Percentiles rank a stretch among this genome's conserved stretches.
These are phyloP conservation scores for Dactylis glomerata DNA, from an alignment of 176 grass and related monocot genomes.

Conservation along the genomic window DNA sequence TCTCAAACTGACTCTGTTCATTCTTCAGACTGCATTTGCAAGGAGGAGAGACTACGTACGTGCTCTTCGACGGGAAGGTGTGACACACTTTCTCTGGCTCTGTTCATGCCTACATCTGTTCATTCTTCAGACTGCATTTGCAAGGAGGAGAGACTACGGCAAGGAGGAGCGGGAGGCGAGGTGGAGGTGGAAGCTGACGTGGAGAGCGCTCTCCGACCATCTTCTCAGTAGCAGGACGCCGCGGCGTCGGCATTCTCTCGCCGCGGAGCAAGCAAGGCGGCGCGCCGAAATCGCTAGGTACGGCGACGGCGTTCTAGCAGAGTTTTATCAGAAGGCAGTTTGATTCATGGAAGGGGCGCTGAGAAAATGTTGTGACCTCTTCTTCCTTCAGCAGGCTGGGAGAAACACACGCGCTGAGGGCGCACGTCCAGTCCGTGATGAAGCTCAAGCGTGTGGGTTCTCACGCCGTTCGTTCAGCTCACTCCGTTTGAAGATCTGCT, in stretches of 20 bases:
- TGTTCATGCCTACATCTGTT: background rate
- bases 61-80: too few relatives aligned
- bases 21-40: constrained; percentile 59
- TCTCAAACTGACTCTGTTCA: too few relatives aligned
- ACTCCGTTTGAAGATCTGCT: constrained; percentile 43
- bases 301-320: background rate
- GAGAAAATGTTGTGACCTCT: background rate
- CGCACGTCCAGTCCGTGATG: constrained; percentile 56
- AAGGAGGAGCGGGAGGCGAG: constrained; percentile 50
- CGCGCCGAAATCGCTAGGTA: constrained; percentile 83
- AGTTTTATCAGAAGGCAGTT: background rate
- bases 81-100: background rate
- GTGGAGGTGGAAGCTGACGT: constrained; percentile 32
- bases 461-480: constrained; percentile 29
- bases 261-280: constrained; percentile 59
- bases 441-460: constrained; percentile 50
- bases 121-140: constrained; percentile 55
- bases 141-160: constrained; percentile 57
- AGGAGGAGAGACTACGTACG: constrained; percentile 57
- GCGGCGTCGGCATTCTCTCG: constrained; percentile 16
- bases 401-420: constrained; percentile 35
- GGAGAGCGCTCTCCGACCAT: constrained; percentile 37
- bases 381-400: constrained; percentile 42
- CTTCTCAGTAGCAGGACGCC: constrained; percentile 34
- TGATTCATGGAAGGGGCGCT: background rate